Evolutionary conservation across 441 rosid genomes (phyloP), one percentile per base, ranked within the genome.

Genomic region (Gossypium trilobum): DNA sequence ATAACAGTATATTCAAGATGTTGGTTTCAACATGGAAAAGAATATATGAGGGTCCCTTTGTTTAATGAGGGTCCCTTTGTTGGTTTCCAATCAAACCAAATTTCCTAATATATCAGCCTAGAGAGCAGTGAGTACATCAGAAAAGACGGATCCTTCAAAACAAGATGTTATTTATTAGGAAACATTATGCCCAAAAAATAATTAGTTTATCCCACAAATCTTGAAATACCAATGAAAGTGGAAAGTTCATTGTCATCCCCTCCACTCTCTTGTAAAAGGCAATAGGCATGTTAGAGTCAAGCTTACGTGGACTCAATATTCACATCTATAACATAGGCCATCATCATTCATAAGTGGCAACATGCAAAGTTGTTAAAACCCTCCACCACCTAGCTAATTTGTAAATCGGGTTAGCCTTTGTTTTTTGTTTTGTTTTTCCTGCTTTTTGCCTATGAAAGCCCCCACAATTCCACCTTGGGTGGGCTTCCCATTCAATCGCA

Each of bases 231-330:
- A 62, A 33, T 16, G 50, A 9, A 73, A 23, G 75, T 51, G 51
- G 39, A 5, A 73, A 48, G 0, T 16, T 14, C 25, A 2, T 50
- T 23, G 4, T 0, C 1, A 27, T 13, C 1, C 17, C 4, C n/a
- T 0, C 23, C 7, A 16, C 54, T 27, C 55, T 52, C 2, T n/a
- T 31, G 14, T 14, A 3, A 36, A 39, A 36, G 7, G 31, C 31
- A 29, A 20, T 31, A 20, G 0, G 39, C 20, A 58, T 74, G 33
- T 16, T 39, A 1, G 78, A 59, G 73, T 57, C 77, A 74, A 7
- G 51, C 23, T 58, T 58, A 17, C 58, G 67, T 68, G 73, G 77
- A 23, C n/a, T n/a, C 27, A 22, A n/a, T 29, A 19, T 67, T 19
- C 52, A 66, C 9, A 46, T 17, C 50, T 59, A 61, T 54, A 73